These are phyloP conservation scores for Spiraea crenata DNA, from an alignment of 331 rosid species.

Conservation along the genomic window DNA sequence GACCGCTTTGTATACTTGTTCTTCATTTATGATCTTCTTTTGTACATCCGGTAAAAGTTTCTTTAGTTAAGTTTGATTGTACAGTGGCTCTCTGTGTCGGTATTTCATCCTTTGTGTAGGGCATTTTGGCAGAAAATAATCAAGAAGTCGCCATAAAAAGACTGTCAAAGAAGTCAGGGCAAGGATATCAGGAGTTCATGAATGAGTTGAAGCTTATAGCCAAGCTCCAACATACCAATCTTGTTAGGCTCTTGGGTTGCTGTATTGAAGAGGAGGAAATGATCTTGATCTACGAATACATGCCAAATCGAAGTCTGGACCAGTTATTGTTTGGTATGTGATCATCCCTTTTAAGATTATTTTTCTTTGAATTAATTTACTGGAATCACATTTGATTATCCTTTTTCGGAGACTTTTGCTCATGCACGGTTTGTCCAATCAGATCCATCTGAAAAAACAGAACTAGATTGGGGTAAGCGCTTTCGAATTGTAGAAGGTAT, in stretches of 20 bases:
- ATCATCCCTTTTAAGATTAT: background rate
- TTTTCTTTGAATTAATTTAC: background rate
- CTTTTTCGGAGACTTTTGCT: background rate
- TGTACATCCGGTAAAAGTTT: background rate
- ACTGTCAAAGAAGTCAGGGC: conserved; percentile 14
- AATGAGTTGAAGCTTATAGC: conserved; percentile 27
- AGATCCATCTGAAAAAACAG: background rate
- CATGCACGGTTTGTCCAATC: background rate
- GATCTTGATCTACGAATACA: conserved; percentile 24
- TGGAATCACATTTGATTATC: background rate
- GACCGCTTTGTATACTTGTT: background rate
- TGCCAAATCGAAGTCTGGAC: conserved; percentile 26
- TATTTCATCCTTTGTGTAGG: conserved; percentile 2
- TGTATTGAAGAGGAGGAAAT: conserved; percentile 21
- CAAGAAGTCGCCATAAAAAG: conserved; percentile 24
- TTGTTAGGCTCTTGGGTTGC: conserved; percentile 29
- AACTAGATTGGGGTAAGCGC: background rate
- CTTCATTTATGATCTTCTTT: background rate
- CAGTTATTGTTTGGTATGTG: conserved; percentile 14
- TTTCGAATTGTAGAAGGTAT: background rate
- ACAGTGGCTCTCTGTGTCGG: background rate
- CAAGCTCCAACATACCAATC: conserved; percentile 27
- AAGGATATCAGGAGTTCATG: conserved; percentile 16
- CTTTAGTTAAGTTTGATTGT: background rate
- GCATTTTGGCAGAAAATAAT: conserved; percentile 9